Evolutionary conservation across 1,284 basidiomycete species (phyloP), one percentile per base, ranked within the genome.

Genomic region (Ceratobasidium theobromae): DNA sequence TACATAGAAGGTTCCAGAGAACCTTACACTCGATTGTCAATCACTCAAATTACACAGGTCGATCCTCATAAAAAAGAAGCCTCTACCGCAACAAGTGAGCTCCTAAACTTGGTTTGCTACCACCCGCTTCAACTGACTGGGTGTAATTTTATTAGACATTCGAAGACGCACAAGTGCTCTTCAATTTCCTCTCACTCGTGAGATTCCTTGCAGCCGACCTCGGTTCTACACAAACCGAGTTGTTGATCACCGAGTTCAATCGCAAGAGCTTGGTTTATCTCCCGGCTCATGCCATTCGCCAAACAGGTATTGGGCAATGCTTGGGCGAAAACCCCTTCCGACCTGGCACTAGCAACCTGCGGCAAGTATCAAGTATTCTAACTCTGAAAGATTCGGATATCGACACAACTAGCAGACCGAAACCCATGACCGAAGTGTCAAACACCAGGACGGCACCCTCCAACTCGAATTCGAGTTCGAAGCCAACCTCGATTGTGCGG

Each of bases 121-220:
- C n/a, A n/a, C n/a, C n/a, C n/a, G n/a, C n/a, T n/a, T n/a, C n/a
- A n/a, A n/a, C n/a, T n/a, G n/a, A n/a, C n/a, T n/a, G n/a, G n/a
- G n/a, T n/a, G n/a, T n/a, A n/a, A n/a, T n/a, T n/a, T n/a, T n/a
- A n/a, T 5, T n/a, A 45, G 18, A 6, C 18, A 45, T n/a, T 41
- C 18, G 38, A 25, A 18, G 38, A 55, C 33, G 21, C 53, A 21
- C 35, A 55, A 28, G 21, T 30, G 11, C 38, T 55, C 25, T 28
- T 55, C 35, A 33, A 40, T 16, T 55, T 40, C 38, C 53, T 55
- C 38, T 33, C 30, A 12, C 53, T 55, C 38, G 53, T 43, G 16
- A 14, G 53, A 27, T 28, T 14, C 16, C 9, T 45, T 23, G 18
- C 2, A 2, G 28, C n/a, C 3, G 25, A 57, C 27, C 38, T 12